Percentiles rank a stretch among this genome's conserved stretches.
Conservation (phyloP, 345 rosid genomes). For the Noccaea bulbosa region DNA sequence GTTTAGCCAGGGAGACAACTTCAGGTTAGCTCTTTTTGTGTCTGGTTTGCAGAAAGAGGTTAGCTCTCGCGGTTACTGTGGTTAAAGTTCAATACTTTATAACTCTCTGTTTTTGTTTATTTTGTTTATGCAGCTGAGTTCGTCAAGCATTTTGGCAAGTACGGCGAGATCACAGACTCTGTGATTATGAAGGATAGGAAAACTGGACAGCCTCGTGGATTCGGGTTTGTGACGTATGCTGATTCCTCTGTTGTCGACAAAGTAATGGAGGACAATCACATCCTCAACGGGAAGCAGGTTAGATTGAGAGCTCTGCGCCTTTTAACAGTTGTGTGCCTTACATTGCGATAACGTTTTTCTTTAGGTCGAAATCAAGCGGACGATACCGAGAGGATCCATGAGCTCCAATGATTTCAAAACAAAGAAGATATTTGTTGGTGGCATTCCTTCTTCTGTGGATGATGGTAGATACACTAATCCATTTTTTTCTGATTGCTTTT, state of each 20-base stretch:
- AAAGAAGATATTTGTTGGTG: conserved; percentile 96
- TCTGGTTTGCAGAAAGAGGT: conserved; percentile 38
- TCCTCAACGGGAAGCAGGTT: conserved; percentile 89
- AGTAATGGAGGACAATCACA: conserved; percentile 77
- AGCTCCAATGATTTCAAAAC: conserved; percentile 84
- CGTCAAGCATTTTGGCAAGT: conserved; percentile 76
- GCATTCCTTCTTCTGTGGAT: conserved; percentile 77
- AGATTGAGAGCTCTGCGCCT: conserved; percentile 8
- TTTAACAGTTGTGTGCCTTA: conserved; percentile 1
- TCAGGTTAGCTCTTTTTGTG: conserved; percentile 59
- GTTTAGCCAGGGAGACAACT: conserved; percentile 82
- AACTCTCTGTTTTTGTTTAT: conserved; percentile 30
- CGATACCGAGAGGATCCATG: conserved; percentile 85
- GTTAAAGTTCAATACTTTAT: conserved; percentile 10
- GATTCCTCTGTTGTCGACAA: conserved; percentile 87
- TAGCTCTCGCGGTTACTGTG: conserved; percentile 6
- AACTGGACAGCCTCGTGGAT: conserved; percentile 95
- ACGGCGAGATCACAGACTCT: conserved; percentile 93
- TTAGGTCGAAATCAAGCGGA: conserved; percentile 92
- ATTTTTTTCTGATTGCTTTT: neutral
- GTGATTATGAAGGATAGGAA: conserved; percentile 95
- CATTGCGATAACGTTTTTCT: neutral
- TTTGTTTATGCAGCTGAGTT: conserved; percentile 65
- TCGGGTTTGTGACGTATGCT: conserved; percentile 93
- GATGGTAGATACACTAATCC: conserved; percentile 57